phyloP scores from a whole-genome alignment of 2,329 filamentous ascomycete genomes.

The Hypoxylon sp. region DNA sequence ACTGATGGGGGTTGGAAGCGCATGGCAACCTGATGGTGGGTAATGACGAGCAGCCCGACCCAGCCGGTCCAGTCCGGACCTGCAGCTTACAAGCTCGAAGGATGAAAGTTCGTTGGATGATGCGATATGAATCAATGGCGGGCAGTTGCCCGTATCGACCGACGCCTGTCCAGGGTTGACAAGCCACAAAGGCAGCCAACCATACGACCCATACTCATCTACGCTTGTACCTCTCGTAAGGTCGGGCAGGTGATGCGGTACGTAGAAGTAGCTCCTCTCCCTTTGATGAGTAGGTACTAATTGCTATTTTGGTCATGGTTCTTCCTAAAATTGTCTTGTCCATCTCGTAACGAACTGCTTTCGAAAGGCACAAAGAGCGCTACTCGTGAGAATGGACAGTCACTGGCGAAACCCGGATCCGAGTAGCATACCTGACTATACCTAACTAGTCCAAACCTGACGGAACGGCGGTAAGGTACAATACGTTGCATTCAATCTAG shows the following conservation, averaged over 20 bases:
- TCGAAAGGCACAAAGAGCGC: slow-evolving; percentile 15
- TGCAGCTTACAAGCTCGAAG: slow-evolving; percentile 42
- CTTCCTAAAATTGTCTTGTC: slow-evolving; percentile 21
- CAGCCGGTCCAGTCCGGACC: slow-evolving; percentile 44
- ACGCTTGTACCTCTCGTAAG: slow-evolving; percentile 32
- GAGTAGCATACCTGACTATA: slow-evolving; percentile 25
- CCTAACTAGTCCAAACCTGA: slow-evolving; percentile 26
- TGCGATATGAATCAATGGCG: slow-evolving; percentile 40
- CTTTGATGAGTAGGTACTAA: slow-evolving; percentile 20
- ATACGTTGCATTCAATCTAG: slow-evolving; percentile 43
- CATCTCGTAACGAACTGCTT: slow-evolving; percentile 36
- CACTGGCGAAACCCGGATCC: slow-evolving; percentile 21
- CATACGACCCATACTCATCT: slow-evolving; percentile 37
- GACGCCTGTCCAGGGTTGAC: slow-evolving; percentile 38
- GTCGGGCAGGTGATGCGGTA: slow-evolving; percentile 30
- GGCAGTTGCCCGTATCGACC: slow-evolving; percentile 41
- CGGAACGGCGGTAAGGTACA: slow-evolving; percentile 33
- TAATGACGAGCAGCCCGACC: slow-evolving; percentile 45
- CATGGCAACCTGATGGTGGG: slow-evolving; percentile 44
- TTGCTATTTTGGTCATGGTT: slow-evolving; percentile 26
- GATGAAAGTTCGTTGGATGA: slow-evolving; percentile 44
- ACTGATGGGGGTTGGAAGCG: slow-evolving; percentile 23
- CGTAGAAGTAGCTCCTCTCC: slow-evolving; percentile 8
- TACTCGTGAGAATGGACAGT: slow-evolving; percentile 18
- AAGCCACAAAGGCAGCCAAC: slow-evolving; percentile 44